Evolutionary conservation across 1,284 basidiomycete genomes (phyloP).

Genomic region (Ceratobasidium sp.): DNA sequence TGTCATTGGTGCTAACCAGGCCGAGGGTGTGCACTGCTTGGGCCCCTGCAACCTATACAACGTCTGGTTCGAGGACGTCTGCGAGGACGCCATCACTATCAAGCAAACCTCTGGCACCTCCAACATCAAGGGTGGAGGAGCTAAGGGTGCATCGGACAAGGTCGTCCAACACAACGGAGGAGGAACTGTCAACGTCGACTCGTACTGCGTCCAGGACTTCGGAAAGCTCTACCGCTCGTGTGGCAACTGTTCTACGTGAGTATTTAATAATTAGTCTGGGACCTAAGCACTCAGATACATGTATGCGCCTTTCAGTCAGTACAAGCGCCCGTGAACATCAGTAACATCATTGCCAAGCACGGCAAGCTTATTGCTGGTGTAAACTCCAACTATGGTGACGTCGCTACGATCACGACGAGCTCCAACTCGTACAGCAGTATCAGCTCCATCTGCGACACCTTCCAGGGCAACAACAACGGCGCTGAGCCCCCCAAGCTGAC

Average conservation of each 20-base stretch:
- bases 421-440: no score
- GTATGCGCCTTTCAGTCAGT: no score
- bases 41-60: slow-evolving; percentile 60
- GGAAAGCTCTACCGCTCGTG: slow-evolving; percentile 47
- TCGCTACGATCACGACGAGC: no score
- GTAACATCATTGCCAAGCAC: no score
- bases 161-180: slow-evolving; percentile 48
- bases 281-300: no score
- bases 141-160: slow-evolving; percentile 45
- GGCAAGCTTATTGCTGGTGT: no score
- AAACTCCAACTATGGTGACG: no score
- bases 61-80: slow-evolving; percentile 50
- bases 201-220: slow-evolving; percentile 34
- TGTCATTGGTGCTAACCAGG: slow-evolving; percentile 61
- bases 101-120: slow-evolving; percentile 32
- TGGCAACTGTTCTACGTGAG: slow-evolving; percentile 47
- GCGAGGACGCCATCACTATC: slow-evolving; percentile 53
- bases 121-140: slow-evolving; percentile 46
- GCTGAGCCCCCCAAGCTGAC: slow-evolving; percentile 42
- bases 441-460: no score
- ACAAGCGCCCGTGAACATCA: no score
- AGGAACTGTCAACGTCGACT: slow-evolving; percentile 40
- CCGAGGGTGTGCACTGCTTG: slow-evolving; percentile 62
- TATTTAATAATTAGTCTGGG: no score
- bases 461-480: no score